Evolutionary conservation across 2,329 filamentous ascomycete species (phyloP).

Genomic region (Neophaeococcomyces mojaviensis): DNA sequence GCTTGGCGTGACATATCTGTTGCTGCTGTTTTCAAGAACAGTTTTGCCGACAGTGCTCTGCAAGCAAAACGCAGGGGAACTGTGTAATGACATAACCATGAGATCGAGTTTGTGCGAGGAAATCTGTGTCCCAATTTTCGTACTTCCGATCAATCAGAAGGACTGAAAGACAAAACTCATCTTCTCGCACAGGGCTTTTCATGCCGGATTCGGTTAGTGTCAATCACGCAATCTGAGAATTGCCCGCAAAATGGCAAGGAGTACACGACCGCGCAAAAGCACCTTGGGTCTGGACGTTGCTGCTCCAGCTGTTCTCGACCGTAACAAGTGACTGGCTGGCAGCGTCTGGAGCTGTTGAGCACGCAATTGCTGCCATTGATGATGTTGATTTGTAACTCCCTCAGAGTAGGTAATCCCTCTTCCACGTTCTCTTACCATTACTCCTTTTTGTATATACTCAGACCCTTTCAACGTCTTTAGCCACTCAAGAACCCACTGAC

Average conservation of each 20-base stretch:
- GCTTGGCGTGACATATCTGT: no score
- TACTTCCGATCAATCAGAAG: no score
- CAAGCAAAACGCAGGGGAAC: no score
- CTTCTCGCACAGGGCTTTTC: no score
- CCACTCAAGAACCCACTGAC: conserved; percentile 1
- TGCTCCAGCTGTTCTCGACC: conserved; percentile 8
- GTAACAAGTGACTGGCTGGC: conserved; percentile 4
- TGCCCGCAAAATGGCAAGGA: conserved; percentile 1
- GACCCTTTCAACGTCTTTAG: neutral
- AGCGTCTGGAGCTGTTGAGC: neutral
- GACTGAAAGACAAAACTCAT: no score
- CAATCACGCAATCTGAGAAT: neutral
- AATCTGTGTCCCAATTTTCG: no score
- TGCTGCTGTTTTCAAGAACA: no score
- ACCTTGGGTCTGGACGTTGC: neutral
- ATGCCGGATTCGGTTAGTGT: neutral
- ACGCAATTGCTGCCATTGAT: conserved; percentile 5
- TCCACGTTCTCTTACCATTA: neutral
- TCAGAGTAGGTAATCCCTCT: neutral
- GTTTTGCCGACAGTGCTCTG: no score
- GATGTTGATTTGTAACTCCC: conserved; percentile 9
- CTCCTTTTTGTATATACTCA: conserved; percentile 3
- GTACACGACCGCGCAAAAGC: neutral
- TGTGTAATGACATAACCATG: no score
- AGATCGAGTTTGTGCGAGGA: no score